Evolutionary conservation across 1,284 basidiomycete species (phyloP).

Genomic region (Porogramme epimiltina): DNA sequence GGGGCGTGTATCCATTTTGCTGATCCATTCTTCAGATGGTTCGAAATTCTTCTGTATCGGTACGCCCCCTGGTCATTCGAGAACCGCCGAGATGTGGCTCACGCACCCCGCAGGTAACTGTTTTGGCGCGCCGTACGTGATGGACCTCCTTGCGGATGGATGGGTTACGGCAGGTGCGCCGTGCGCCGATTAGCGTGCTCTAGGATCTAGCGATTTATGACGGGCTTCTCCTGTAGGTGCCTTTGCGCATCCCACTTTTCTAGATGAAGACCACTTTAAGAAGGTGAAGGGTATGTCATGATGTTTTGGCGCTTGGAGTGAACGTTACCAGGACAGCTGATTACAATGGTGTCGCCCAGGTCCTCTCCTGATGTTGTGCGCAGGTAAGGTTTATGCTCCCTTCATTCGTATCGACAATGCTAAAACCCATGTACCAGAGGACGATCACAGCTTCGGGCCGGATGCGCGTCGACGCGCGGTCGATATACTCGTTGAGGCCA

Average conservation of each 20-base stretch:
- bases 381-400: conserved; percentile 2
- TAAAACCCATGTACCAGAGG: conserved; percentile 34
- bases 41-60: conserved; percentile 40
- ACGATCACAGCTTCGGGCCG: conserved; percentile 43
- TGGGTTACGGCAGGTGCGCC: conserved; percentile 49
- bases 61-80: conserved; percentile 20
- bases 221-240: too few species aligned
- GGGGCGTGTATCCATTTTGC: neutral
- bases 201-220: conserved; percentile 39
- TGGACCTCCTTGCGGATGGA: conserved; percentile 45
- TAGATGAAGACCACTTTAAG: conserved; percentile 50
- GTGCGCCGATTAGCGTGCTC: neutral
- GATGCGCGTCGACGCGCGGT: conserved; percentile 45
- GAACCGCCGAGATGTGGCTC: neutral
- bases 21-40: neutral
- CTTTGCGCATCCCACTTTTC: conserved; percentile 56
- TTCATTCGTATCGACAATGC: neutral
- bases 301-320: neutral
- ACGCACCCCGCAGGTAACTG: conserved; percentile 46
- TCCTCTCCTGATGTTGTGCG: conserved; percentile 47
- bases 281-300: conserved; percentile 45
- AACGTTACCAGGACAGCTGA: neutral
- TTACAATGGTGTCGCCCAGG: conserved; percentile 42
- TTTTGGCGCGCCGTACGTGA: conserved; percentile 55
- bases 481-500: conserved; percentile 43